These are phyloP conservation scores for Typha latifolia DNA, from an alignment of 176 grass and related monocot species.

Conservation along the genomic window DNA sequence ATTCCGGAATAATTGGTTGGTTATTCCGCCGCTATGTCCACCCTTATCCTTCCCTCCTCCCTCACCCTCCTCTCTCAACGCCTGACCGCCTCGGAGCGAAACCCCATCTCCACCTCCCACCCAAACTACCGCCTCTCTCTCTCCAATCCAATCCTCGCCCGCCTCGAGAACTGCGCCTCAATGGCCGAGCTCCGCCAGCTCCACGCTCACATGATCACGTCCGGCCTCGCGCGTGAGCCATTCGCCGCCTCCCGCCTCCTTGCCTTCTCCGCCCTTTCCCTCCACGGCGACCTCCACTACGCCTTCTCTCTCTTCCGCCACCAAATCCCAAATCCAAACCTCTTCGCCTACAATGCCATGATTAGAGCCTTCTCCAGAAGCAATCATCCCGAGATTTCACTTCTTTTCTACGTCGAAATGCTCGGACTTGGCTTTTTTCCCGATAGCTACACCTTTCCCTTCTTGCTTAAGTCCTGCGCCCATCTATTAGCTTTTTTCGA, in stretches of 20 bases:
- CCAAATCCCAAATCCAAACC: background rate
- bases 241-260: constrained; percentile 4
- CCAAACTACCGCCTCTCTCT: background rate
- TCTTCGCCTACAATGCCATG: constrained; percentile 6
- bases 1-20: background rate
- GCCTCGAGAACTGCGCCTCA: background rate
- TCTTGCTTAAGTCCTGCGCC: constrained; percentile 4
- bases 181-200: constrained; percentile 3
- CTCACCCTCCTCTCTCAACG: constrained; percentile 1
- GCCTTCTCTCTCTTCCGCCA: constrained; percentile 3
- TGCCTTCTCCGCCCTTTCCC: constrained; percentile 2
- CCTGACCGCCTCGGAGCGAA: constrained; percentile 2
- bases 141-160: background rate
- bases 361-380: constrained; percentile 2
- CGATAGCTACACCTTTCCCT: constrained; percentile 9
- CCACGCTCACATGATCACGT: constrained; percentile 6
- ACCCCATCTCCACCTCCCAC: background rate
- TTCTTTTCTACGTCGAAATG: constrained; percentile 8
- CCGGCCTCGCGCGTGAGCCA: background rate
- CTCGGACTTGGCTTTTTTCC: background rate
- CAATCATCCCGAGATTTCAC: constrained; percentile 1
- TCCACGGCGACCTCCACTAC: constrained; percentile 4
- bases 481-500: background rate
- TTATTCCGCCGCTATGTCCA: background rate
- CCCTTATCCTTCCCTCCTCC: background rate